Base-by-base conservation (phyloP, 352 stramenopile species). In the Phytophthora ohioensis region DNA sequence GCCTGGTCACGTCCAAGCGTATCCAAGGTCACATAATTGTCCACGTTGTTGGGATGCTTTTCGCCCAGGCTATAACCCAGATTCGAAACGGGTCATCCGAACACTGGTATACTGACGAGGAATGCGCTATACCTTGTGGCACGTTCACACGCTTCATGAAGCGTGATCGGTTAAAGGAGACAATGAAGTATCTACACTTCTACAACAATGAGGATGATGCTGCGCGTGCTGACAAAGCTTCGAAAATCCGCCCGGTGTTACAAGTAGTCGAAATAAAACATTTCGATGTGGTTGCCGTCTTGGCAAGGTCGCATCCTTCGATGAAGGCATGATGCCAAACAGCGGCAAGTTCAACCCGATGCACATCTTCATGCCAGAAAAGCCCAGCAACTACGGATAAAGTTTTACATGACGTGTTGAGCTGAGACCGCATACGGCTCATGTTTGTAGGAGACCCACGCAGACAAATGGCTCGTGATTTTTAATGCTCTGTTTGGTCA, bases 371-470 rank as follows among this genome's bases (percentile, higher is more conserved):
- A 72, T 69, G 41, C 43, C 55, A 5, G 49, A 74, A 42, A 74
- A 74, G 68, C 64, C 64, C 0, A 65, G 34, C 51, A 60, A 64
- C 27, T 75, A 55, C 34, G 68, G 59, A 76, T 59, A 1, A 80
- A 76, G 51, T 76, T 71, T 51, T 79, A 76, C 32, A 53, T 76
- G 52, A 63, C 57, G 0, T 73, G 71, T 17, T 70, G 60, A 9
- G 42, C 53, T 0, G 31, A 58, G 4, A 73, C 62, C 0, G 62
- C 58, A 13, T 71, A 76, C 27, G 65, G 61, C 31, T 51, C 43
- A 27, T 2, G 21, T 27, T 27, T 1, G 21, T 27, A 27, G 21
- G 21, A 27, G 21, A 0, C 21, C 21, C 21, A 27, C 21, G 21
- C 21, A 27, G 21, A 27, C 21, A 27, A 27, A 27, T 27, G 21